Evolutionary conservation across 176 grass and related monocot species (phyloP), one percentile per base, ranked within the genome.

Genomic region (Secale cereale): DNA sequence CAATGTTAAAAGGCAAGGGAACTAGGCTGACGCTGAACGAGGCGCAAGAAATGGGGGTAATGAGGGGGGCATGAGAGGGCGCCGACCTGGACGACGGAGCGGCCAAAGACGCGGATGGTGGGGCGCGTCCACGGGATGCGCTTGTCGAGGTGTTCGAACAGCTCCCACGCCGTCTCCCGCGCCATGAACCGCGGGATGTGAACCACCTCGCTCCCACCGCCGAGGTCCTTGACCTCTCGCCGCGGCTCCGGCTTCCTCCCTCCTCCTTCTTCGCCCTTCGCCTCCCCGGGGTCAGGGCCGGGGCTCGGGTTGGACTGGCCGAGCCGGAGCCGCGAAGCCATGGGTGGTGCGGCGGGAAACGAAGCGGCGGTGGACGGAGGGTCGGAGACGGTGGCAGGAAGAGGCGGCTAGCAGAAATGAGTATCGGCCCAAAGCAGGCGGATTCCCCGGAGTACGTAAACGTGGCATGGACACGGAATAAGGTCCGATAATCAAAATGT

Each of bases 81-180:
- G 33, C 10, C 32, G 16, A 95, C 96, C 89, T 95, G 91, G 2
- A 76, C 28, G 81, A 26, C 31, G 60, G 81, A 87, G 81, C 86
- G 94, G 39, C 96, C 96, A 36, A 95, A 95, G 56, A 95, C 87
- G 22, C 87, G 87, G 80, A 98, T 89, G 43, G 33, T 41, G 59
- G 91, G 96, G 50, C 86, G 81, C 37, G 81, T 91, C 96, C 96
- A 95, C 3, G 89, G 87, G 32, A 98, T 91, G 77, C 82, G 6
- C 62, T 75, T 92, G 91, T 95, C 78, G 63, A 98, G 93, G 69
- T 78, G 76, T 74, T 92, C 77, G 81, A 90, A 95, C 96, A 88
- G 82, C 60, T 81, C 85, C 96, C 96, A 95, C 20, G 96, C 96
- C 76, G 48, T 74, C 33, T 94, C 91, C 26, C 78, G 78, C 25